Conservation (phyloP, 2,329 filamentous ascomycete genomes). For the Penicillium aurantiogriseum region DNA sequence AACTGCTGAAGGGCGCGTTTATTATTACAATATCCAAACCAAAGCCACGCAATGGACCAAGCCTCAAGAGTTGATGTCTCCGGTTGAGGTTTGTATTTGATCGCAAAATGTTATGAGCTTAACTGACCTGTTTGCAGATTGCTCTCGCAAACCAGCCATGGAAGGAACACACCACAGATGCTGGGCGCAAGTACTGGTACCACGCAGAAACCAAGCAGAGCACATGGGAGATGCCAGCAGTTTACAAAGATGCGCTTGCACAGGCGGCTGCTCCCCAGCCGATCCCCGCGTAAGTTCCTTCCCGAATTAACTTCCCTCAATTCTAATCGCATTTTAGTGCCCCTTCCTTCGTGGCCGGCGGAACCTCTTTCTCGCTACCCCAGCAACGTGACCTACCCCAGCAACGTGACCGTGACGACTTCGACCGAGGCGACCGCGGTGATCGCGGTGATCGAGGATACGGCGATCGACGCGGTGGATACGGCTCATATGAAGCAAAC, state of each 20-base stretch:
- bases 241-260: slow-evolving; percentile 71
- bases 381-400: slow-evolving; percentile 27
- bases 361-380: slow-evolving; percentile 44
- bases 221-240: slow-evolving; percentile 90
- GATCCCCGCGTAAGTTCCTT: slow-evolving; percentile 46
- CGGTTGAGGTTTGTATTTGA: slow-evolving; percentile 64
- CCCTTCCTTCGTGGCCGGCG: slow-evolving; percentile 60
- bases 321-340: slow-evolving; percentile 46
- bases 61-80: slow-evolving; percentile 82
- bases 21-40: slow-evolving; percentile 86
- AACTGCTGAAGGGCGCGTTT: slow-evolving; percentile 76
- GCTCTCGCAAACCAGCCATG: slow-evolving; percentile 80
- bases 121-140: slow-evolving; percentile 53
- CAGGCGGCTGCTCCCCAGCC: slow-evolving; percentile 49
- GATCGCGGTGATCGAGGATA: slow-evolving; percentile 20
- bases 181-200: slow-evolving; percentile 92
- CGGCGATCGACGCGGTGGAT: slow-evolving; percentile 49
- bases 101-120: slow-evolving; percentile 13
- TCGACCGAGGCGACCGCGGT: slow-evolving; percentile 34
- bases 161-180: slow-evolving; percentile 86
- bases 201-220: slow-evolving; percentile 89
- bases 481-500: slow-evolving; percentile 43
- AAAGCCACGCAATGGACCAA: slow-evolving; percentile 94
- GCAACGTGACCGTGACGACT: slow-evolving; percentile 48
- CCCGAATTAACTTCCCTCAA: not conserved